Conservation (phyloP, 2,329 filamentous ascomycete species). For the Aspergillus carbonarius region DNA sequence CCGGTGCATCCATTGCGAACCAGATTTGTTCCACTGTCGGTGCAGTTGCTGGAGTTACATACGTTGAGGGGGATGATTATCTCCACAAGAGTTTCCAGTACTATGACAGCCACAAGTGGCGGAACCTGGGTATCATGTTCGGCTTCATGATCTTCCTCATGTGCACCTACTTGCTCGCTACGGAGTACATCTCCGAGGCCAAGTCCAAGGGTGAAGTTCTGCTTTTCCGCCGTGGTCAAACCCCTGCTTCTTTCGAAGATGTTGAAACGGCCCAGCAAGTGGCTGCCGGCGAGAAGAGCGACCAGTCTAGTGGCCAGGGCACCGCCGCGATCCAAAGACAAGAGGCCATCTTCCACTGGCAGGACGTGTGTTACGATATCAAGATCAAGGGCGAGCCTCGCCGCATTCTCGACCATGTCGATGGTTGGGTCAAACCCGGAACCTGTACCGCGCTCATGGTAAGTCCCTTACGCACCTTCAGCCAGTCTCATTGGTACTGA, state of each 20-base stretch:
- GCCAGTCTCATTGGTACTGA: slow-evolving; percentile 14
- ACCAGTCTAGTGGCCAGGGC: slow-evolving; percentile 23
- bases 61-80: slow-evolving; percentile 61
- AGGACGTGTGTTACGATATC: slow-evolving; percentile 78
- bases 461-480: not conserved
- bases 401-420: slow-evolving; percentile 78
- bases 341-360: slow-evolving; percentile 82
- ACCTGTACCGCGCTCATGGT: slow-evolving; percentile 86
- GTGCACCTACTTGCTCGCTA: slow-evolving; percentile 60
- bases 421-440: slow-evolving; percentile 92
- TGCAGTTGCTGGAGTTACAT: slow-evolving; percentile 52
- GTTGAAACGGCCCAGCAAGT: slow-evolving; percentile 26
- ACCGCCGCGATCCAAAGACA: slow-evolving; percentile 57
- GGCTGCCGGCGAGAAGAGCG: slow-evolving; percentile 34
- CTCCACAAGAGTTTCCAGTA: slow-evolving; percentile 59
- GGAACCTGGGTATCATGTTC: slow-evolving; percentile 68
- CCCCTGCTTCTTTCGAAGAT: slow-evolving; percentile 43
- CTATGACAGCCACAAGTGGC: slow-evolving; percentile 60
- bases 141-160: slow-evolving; percentile 65
- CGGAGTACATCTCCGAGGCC: slow-evolving; percentile 62
- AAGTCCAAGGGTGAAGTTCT: slow-evolving; percentile 76
- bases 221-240: slow-evolving; percentile 70
- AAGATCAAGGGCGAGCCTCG: slow-evolving; percentile 74
- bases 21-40: slow-evolving; percentile 61
- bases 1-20: slow-evolving; percentile 31